Evolutionary conservation across 2,329 filamentous ascomycete genomes (phyloP).

Genomic region (Arthrobotrys pseudoclavata): DNA sequence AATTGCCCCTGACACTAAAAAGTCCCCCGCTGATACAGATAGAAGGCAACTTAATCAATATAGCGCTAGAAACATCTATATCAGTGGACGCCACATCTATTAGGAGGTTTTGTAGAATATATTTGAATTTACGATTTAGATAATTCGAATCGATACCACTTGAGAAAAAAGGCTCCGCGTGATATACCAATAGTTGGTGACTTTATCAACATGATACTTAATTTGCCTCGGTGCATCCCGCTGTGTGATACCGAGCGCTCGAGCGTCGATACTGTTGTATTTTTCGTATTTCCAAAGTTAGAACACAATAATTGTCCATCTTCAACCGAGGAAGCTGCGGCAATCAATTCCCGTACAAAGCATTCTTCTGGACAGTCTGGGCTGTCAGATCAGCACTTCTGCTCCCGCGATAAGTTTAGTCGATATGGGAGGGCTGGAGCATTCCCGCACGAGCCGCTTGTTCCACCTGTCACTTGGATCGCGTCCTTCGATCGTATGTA

Average conservation of each 20-base stretch:
- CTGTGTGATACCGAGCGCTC: too few species aligned
- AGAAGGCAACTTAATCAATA: constrained; percentile 23
- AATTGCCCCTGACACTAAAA: constrained; percentile 48
- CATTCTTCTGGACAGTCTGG: constrained; percentile 26
- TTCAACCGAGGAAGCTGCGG: constrained; percentile 9
- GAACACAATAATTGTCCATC: constrained; percentile 10
- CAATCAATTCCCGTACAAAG: constrained; percentile 35
- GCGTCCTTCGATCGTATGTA: constrained; percentile 31
- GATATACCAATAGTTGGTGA: constrained; percentile 14
- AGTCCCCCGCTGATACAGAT: constrained; percentile 7
- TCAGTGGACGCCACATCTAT: constrained; percentile 36
- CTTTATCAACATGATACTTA: constrained; percentile 22
- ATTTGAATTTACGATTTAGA: not conserved
- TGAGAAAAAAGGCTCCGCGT: constrained; percentile 1
- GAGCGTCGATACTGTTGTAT: constrained; percentile 12
- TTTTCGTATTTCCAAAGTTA: constrained; percentile 17
- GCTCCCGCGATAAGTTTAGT: constrained; percentile 31
- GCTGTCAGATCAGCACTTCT: constrained; percentile 41
- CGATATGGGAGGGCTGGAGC: constrained; percentile 8
- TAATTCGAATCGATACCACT: not conserved
- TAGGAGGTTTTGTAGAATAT: constrained; percentile 16
- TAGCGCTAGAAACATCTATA: constrained; percentile 53
- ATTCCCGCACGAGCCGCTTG: constrained; percentile 50
- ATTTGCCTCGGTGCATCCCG: constrained; percentile 11
- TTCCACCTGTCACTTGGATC: constrained; percentile 49